Evolutionary conservation across 208 protist genomes (phyloP), one percentile per base, ranked within the genome.

Genomic region (Acanthamoeba triangularis): DNA sequence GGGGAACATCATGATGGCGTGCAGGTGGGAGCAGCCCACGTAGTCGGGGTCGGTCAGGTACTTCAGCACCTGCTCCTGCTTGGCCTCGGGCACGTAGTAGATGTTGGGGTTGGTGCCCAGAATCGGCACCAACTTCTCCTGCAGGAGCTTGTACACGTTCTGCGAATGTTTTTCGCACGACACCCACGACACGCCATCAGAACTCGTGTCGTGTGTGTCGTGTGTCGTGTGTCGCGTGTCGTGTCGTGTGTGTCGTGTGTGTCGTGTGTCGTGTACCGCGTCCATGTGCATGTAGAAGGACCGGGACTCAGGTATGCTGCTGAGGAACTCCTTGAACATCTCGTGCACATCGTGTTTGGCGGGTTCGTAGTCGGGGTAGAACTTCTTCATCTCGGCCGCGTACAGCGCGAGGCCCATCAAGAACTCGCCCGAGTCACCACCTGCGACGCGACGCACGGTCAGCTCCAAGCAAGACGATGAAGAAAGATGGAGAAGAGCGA

Each of bases 221-320:
- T 25, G 13, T 18, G 14, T 3, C 18, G 56, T 28, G 20, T 63
- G 56, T 28, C 56, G 11, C 14, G 13, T 18, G 14, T 6, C 20
- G 56, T 54, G 49, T 54, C 20, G 56, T 56, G 52, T 16, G 65
- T 30, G 25, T n/a, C n/a, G 1, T 44, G 67, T 41, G 5, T 16
- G 18, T 18, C 10, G 20, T 16, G 18, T 13, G 49, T 35, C 3
- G 18, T 13, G 49, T 35, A 87, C 78, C 41, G n/a, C 10, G 78
- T 87, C 78, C 78, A 87, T 87, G 78, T 87, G 78, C 78, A 87
- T 87, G 78, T 87, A 87, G 49, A 87, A 87, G 41, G n/a, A 47
- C 52, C 78, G 10, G 8, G 78, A 33, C 23, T 87, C 78, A 6
- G 37, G 49, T 0, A 87, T 37, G 78, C 47, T 20, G 78, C 20